Evolutionary conservation across 139 green algal species (phyloP), one percentile per base, ranked within the genome.

Genomic region (Marvania coccoides): DNA sequence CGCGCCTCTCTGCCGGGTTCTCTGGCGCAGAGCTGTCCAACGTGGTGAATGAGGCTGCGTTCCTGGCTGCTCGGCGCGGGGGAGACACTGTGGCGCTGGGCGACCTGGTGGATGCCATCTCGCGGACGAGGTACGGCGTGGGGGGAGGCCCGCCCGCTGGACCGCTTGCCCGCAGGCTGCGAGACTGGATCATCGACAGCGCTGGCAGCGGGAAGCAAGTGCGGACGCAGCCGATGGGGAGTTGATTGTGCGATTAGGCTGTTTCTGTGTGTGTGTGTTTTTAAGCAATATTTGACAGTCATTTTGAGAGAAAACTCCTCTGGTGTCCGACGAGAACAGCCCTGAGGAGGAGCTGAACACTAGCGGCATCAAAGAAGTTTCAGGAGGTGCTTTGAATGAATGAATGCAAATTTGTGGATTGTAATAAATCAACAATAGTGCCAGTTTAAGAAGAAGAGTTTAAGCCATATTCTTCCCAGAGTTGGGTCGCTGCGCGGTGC

Each of bases 11-110:
- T 6, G 38, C 34, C 28, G 75, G 74, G 28, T 83, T 88, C 45
- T 76, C 67, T 23, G 92, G 93, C 36, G 93, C 93, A n/a, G 90
- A 98, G 74, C 81, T 98, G 66, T 82, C 87, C 14, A 97, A 98
- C 66, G 81, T 96, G 67, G 85, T 95, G 37, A 96, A 98, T 59
- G 91, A 66, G 39, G 59, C 59, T 0, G 59, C 59, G 6, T 66
- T 66, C 10, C 38, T 66, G 15, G 59, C 59, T n/a, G 59, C 59
- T 15, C 38, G 59, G 4, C 19, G 23, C 34, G 59, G n/a, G 23
- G n/a, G 14, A 0, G 35, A 58, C 24, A 26, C 59, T 13, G 59
- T 66, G 9, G 24, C 59, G 15, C 34, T 66, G 4, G 35, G 23
- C 14, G 35, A 66, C 23, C 13, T 66, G 6, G 40, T 35, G 4